Conservation (phyloP, 192 early-diverging fungal species). For the Coemansia sp. region DNA sequence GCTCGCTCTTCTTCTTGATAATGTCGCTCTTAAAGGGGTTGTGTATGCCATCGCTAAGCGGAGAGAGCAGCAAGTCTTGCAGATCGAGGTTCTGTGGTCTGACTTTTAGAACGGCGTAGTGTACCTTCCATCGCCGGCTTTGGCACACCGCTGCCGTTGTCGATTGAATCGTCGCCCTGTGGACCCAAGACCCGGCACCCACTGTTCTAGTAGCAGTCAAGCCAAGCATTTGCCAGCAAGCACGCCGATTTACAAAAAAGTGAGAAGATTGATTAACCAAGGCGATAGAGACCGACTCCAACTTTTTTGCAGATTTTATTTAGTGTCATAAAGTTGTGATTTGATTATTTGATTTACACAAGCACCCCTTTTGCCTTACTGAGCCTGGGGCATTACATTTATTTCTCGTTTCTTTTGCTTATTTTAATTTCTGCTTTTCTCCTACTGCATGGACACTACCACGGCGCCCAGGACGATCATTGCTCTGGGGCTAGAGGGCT, state of each 20-base stretch:
- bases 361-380: too few relatives aligned
- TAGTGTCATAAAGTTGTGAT: too few relatives aligned
- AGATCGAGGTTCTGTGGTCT: constrained; percentile 7
- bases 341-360: too few relatives aligned
- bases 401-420: neutral
- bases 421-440: neutral
- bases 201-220: neutral
- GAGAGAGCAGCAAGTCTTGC: neutral
- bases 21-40: constrained; percentile 28
- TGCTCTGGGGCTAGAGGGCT: constrained; percentile 80
- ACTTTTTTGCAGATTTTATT: too few relatives aligned
- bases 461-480: constrained; percentile 51
- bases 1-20: neutral
- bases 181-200: neutral
- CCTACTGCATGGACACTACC: neutral
- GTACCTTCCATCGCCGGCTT: constrained; percentile 19
- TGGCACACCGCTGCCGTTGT: constrained; percentile 1
- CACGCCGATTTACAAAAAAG: neutral
- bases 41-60: constrained; percentile 15
- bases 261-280: neutral
- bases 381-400: too few relatives aligned
- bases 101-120: neutral
- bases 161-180: neutral
- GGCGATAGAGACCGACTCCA: neutral
- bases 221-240: neutral